Base-by-base conservation (phyloP, 148 eudicot genomes). In the Camellia granthamiana region DNA sequence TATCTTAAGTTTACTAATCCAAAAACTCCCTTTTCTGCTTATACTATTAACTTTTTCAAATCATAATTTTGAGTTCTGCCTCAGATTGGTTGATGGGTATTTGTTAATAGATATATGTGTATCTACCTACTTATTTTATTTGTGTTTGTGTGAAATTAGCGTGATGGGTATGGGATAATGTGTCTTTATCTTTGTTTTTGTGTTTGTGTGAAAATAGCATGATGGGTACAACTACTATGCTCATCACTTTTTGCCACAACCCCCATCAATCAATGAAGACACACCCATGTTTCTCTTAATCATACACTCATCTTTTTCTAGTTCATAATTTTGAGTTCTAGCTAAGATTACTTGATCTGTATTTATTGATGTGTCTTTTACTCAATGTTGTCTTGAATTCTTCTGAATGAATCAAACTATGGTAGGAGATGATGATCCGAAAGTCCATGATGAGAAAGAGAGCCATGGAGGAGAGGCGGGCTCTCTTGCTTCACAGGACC, bases 351-450 rank as follows among this genome's bases (percentile, higher is more conserved):
- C 70, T 80, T 75, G 18, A 70, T 80, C 81, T 82, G 83, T 56
- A 44, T 65, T 73, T 74, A 30, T 77, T 63, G 43, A 10, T 77
- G 18, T 78, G 69, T 55, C 30, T 71, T 82, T 72, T 2, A 52
- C 69, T 56, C 55, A 21, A 8, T 42, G 77, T 69, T 30, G 78
- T 76, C 4, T 63, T 78, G 72, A 61, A 51, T 69, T 78, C 47
- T 71, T 68, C 71, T 85, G 13, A 70, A 86, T 91, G 81, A 83
- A 80, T 87, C 78, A 70, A 84, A 86, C 56, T 82, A 81, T 91
- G 90, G 84, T 76, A 92, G 98, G 88, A 41, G 88, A 81, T 69
- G 90, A 88, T 21, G 89, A 85, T 79, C 76, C 76, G 38, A 88
- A 84, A 62, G 75, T 79, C 56, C 83, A 72, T 47, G 87, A 88